Conservation (phyloP, 176 grass and related monocot species). For the Carex parvula region DNA sequence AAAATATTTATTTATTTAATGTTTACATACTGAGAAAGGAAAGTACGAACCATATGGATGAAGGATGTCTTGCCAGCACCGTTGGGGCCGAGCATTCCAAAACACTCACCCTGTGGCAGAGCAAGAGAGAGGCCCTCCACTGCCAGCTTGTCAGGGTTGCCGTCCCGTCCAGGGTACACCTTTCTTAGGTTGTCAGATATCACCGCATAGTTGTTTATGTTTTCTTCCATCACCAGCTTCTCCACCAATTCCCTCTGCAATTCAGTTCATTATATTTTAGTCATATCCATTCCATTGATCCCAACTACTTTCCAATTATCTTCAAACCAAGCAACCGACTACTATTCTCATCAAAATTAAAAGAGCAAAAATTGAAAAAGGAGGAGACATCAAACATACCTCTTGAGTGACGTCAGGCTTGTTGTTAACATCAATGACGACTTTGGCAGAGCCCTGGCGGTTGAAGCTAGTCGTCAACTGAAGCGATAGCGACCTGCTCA, state of each 20-base stretch:
- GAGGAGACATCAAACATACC: slow-evolving; percentile 35
- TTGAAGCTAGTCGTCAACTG: slow-evolving; percentile 36
- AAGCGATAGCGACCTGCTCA: slow-evolving; percentile 8
- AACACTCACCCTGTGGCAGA: slow-evolving; percentile 74
- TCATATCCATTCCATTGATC: not conserved
- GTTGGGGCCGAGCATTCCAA: slow-evolving; percentile 94
- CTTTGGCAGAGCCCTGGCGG: slow-evolving; percentile 49
- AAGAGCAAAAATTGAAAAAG: not conserved
- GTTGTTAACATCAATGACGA: slow-evolving; percentile 55
- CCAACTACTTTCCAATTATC: not conserved
- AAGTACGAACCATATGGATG: slow-evolving; percentile 70
- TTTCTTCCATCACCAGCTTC: slow-evolving; percentile 48
- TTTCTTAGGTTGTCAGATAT: slow-evolving; percentile 71
- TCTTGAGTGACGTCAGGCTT: slow-evolving; percentile 54
- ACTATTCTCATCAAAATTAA: not conserved
- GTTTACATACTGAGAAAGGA: not conserved
- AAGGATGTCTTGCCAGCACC: slow-evolving; percentile 94
- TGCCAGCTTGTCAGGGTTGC: slow-evolving; percentile 80
- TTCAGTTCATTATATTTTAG: slow-evolving; percentile 6
- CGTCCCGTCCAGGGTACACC: slow-evolving; percentile 70
- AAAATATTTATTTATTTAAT: not conserved
- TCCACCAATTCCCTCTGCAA: slow-evolving; percentile 68
- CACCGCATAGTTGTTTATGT: slow-evolving; percentile 40
- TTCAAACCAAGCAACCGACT: not conserved
- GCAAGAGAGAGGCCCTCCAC: slow-evolving; percentile 85